Conservation (phyloP, 1,284 basidiomycete species). For the Ceratobasidium papillatum region DNA sequence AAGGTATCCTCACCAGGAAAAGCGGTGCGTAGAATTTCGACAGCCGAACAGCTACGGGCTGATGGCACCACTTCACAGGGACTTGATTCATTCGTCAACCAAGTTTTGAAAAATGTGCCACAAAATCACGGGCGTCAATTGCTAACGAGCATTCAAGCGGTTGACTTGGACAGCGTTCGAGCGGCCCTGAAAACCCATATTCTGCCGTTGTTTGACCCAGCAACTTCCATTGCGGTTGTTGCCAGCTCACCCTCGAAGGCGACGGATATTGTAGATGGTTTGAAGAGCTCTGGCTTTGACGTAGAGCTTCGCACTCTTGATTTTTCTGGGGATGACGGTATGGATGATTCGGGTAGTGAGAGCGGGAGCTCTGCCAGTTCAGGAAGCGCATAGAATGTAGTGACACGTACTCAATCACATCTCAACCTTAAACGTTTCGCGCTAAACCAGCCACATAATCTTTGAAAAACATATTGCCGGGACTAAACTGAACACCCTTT, state of each 20-base stretch:
- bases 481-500: background rate
- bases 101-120: slow-evolving; percentile 82
- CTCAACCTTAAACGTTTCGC: background rate
- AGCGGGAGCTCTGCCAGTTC: slow-evolving; percentile 47
- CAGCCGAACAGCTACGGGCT: background rate
- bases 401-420: background rate
- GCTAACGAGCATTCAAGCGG: slow-evolving; percentile 77
- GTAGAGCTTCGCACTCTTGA: slow-evolving; percentile 79
- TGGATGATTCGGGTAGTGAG: slow-evolving; percentile 54
- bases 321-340: slow-evolving; percentile 64
- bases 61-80: slow-evolving; percentile 61
- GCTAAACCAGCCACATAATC: background rate
- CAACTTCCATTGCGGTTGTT: slow-evolving; percentile 80
- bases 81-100: slow-evolving; percentile 81
- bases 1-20: slow-evolving; percentile 83
- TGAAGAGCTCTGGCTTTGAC: slow-evolving; percentile 76
- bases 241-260: slow-evolving; percentile 85
- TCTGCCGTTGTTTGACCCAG: slow-evolving; percentile 85
- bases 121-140: slow-evolving; percentile 78
- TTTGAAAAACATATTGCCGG: background rate
- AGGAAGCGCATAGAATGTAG: slow-evolving; percentile 45
- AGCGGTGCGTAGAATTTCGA: slow-evolving; percentile 66
- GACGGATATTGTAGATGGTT: slow-evolving; percentile 72
- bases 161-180: slow-evolving; percentile 82
- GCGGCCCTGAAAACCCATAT: slow-evolving; percentile 77